Conservation (phyloP, 495 filamentous ascomycete genomes). For the Penicillium soppii region DNA sequence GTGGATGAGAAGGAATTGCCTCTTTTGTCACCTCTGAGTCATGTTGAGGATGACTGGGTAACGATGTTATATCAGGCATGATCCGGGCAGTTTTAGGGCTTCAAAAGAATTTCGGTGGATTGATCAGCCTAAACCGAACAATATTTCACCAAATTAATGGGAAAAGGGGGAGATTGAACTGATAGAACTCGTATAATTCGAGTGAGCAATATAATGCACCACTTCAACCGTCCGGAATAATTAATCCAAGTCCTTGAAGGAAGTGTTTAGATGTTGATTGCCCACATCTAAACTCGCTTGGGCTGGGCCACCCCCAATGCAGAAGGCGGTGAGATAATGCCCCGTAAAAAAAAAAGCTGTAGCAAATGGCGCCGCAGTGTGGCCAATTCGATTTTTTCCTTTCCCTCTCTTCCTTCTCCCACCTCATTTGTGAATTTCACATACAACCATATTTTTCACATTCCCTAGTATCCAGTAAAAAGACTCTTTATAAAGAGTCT, state of each 20-base stretch:
- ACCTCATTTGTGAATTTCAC: conserved; percentile 32
- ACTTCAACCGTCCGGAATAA: neutral
- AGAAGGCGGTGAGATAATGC: conserved; percentile 23
- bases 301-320: neutral
- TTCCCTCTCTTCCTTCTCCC: conserved; percentile 39
- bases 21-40: conserved; percentile 21
- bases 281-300: conserved; percentile 7
- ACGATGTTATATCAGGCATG: conserved; percentile 35
- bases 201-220: neutral
- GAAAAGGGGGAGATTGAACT: neutral
- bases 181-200: neutral
- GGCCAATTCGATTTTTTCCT: conserved; percentile 29
- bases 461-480: conserved; percentile 27
- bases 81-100: conserved; percentile 27
- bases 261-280: neutral
- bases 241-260: neutral
- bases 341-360: conserved; percentile 39
- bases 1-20: conserved; percentile 73
- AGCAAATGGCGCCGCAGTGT: conserved; percentile 24
- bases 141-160: conserved; percentile 2
- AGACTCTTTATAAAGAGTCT: conserved; percentile 39
- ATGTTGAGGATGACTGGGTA: conserved; percentile 22
- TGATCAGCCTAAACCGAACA: neutral
- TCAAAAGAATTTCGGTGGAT: conserved; percentile 19
- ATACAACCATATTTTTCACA: conserved; percentile 26